Percentiles rank a stretch among this genome's conserved stretches.
These are phyloP conservation scores for Magnolia sinica DNA, from an alignment of 164 flowering plant genomes.

Conservation along the genomic window DNA sequence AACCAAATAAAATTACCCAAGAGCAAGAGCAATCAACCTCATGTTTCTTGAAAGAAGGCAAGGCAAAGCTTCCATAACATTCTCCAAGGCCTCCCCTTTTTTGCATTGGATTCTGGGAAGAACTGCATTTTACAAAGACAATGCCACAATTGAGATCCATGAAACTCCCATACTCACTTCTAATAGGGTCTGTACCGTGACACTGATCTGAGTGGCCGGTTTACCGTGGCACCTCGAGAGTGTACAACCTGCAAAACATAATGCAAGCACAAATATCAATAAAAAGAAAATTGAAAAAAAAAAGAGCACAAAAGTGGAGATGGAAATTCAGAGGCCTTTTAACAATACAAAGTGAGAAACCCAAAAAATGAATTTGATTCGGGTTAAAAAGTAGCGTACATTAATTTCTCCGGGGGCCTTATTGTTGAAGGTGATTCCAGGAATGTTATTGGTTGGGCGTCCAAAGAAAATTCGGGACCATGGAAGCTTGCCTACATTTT, in stretches of 20 bases:
- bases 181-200: constrained; percentile 15
- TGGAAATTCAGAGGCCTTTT: background rate
- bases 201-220: constrained; percentile 11
- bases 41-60: background rate
- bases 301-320: background rate
- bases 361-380: background rate
- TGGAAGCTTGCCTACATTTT: background rate
- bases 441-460: background rate
- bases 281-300: background rate
- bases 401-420: background rate
- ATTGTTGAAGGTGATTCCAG: background rate
- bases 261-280: background rate
- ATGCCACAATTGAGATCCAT: background rate
- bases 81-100: background rate
- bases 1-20: background rate
- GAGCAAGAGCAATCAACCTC: background rate
- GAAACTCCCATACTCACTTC: background rate
- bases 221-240: constrained; percentile 1
- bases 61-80: background rate
- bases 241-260: constrained; percentile 12
- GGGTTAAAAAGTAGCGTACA: background rate
- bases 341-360: background rate
- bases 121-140: background rate
- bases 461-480: background rate
- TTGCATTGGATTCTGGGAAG: background rate